Percentiles rank a stretch among this genome's conserved stretches.
Conservation (phyloP, 495 filamentous ascomycete species). For the Lasiosphaeris hirsuta region DNA sequence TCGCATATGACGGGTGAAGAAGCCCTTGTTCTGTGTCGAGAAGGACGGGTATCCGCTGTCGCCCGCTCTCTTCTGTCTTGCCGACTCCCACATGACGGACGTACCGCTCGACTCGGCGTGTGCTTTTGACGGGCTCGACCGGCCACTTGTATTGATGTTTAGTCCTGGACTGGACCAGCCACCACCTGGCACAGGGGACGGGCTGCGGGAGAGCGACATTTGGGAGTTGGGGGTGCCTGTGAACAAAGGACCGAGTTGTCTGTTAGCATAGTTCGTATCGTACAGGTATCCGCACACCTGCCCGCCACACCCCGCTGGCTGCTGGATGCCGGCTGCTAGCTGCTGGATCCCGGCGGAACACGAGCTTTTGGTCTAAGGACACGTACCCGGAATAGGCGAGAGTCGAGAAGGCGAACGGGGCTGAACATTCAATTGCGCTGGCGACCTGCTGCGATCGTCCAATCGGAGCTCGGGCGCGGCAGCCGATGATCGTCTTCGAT, state of each 20-base stretch:
- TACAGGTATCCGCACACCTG: not conserved
- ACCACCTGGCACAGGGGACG: constrained; percentile 73
- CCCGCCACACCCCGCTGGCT: not conserved
- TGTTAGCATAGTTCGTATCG: constrained; percentile 6
- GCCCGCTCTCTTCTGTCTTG: constrained; percentile 66
- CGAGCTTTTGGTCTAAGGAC: constrained; percentile 11
- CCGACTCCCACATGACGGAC: constrained; percentile 77
- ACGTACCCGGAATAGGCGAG: constrained; percentile 44
- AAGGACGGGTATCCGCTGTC: constrained; percentile 75
- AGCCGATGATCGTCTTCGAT: constrained; percentile 40
- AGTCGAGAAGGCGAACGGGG: constrained; percentile 37
- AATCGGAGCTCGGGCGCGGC: constrained; percentile 28
- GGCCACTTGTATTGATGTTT: constrained; percentile 61
- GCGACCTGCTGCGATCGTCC: constrained; percentile 25
- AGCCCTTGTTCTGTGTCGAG: constrained; percentile 70
- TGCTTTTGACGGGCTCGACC: constrained; percentile 59
- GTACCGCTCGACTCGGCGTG: constrained; percentile 50
- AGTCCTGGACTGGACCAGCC: constrained; percentile 87
- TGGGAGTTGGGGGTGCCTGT: constrained; percentile 45
- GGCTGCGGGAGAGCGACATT: constrained; percentile 84
- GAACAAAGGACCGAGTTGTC: constrained; percentile 13
- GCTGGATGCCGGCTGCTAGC: not conserved
- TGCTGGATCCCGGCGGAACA: constrained; percentile 19
- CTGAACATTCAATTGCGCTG: constrained; percentile 35
- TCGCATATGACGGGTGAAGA: constrained; percentile 76